Evolutionary conservation across 2,329 filamentous ascomycete genomes (phyloP).

Genomic region (Aureobasidium sp.): DNA sequence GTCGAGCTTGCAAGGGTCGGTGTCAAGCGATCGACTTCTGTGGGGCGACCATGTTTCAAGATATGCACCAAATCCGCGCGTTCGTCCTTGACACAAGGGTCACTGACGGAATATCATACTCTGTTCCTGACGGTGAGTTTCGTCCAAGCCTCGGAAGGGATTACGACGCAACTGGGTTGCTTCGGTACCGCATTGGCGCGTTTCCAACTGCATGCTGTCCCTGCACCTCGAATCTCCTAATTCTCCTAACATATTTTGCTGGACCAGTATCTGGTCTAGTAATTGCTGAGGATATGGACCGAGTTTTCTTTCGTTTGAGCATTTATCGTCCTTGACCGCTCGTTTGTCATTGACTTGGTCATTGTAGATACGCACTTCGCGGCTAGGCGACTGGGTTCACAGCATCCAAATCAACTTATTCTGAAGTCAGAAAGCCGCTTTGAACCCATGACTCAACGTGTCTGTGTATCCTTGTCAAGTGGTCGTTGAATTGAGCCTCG

Average conservation of each 20-base stretch:
- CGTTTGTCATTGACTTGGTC: too few relatives aligned
- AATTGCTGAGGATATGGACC: too few relatives aligned
- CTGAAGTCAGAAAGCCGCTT: too few relatives aligned
- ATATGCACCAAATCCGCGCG: neutral
- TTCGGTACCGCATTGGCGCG: neutral
- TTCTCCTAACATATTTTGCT: neutral
- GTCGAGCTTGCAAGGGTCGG: neutral
- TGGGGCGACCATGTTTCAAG: neutral
- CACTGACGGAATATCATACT: conserved; percentile 11
- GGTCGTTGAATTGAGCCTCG: too few relatives aligned
- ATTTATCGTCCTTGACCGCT: too few relatives aligned
- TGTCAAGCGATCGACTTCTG: neutral
- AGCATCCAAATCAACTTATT: too few relatives aligned
- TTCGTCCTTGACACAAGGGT: neutral
- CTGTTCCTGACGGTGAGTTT: neutral
- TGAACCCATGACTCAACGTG: too few relatives aligned
- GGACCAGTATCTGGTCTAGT: too few relatives aligned
- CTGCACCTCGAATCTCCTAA: neutral
- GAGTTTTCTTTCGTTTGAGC: too few relatives aligned
- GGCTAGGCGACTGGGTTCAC: too few relatives aligned
- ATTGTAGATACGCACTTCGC: too few relatives aligned
- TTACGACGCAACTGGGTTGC: neutral
- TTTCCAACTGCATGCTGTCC: neutral
- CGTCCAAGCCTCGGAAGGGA: neutral
- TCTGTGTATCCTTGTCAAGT: too few relatives aligned